phyloP scores from a whole-genome alignment of 2,329 filamentous ascomycete species.

The Fusarium sp. region DNA sequence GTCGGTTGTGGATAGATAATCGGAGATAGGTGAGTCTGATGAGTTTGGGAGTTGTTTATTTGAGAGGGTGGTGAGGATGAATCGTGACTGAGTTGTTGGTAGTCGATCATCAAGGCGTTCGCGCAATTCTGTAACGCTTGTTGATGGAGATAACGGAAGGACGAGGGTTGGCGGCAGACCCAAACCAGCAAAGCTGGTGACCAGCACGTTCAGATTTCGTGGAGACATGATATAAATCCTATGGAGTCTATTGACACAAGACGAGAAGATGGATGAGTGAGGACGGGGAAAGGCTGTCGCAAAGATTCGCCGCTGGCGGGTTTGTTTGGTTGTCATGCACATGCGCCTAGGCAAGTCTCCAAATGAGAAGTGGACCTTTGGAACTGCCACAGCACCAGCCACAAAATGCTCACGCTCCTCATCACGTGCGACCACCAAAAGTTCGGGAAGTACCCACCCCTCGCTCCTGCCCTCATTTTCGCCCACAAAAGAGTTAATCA shows the following conservation, averaged over 20 bases:
- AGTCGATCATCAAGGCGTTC: conserved; percentile 70
- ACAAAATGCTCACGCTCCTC: conserved; percentile 39
- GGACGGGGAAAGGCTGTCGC: not conserved
- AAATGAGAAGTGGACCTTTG: conserved; percentile 17
- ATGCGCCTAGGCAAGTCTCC: not conserved
- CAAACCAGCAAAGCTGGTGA: conserved; percentile 86
- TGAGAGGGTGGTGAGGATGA: conserved; percentile 84
- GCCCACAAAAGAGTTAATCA: conserved; percentile 57
- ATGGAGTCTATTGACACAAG: not conserved
- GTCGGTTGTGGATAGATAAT: conserved; percentile 66
- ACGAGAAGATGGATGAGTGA: not conserved
- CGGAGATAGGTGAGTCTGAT: conserved; percentile 67
- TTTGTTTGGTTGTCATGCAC: conserved; percentile 21
- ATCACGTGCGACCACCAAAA: conserved; percentile 51
- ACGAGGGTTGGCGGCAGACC: conserved; percentile 85
- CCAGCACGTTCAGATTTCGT: conserved; percentile 78
- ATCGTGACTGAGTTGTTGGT: conserved; percentile 66
- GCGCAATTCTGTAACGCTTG: conserved; percentile 75
- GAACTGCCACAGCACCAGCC: conserved; percentile 28
- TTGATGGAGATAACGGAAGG: conserved; percentile 75
- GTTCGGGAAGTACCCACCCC: conserved; percentile 46
- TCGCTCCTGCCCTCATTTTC: conserved; percentile 54
- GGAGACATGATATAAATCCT: conserved; percentile 60
- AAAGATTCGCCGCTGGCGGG: conserved; percentile 20
- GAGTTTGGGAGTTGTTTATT: conserved; percentile 74